A percentile compares a stretch with the other conserved stretches of the same genome.
Evolutionary conservation across 495 filamentous ascomycete genomes (phyloP).

Genomic region (Tuber magnatum): DNA sequence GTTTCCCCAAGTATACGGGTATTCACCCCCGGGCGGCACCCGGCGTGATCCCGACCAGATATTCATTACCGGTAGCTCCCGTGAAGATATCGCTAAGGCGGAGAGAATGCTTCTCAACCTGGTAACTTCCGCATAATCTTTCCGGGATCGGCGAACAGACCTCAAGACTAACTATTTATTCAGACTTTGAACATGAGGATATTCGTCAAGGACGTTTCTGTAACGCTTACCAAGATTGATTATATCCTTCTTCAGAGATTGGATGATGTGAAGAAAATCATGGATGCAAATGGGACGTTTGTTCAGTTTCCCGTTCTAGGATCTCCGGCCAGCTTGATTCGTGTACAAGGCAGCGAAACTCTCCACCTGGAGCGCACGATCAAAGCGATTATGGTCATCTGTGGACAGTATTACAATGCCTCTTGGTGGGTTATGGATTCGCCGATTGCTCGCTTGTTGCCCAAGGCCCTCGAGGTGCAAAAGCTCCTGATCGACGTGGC

Average conservation of each 20-base stretch:
- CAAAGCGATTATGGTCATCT: slow-evolving; percentile 86
- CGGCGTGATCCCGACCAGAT: slow-evolving; percentile 80
- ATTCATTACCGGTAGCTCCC: slow-evolving; percentile 81
- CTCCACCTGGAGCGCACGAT: slow-evolving; percentile 90
- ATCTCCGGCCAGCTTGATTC: slow-evolving; percentile 66
- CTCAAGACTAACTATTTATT: slow-evolving; percentile 27
- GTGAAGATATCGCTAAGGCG: slow-evolving; percentile 70
- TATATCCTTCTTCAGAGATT: slow-evolving; percentile 82
- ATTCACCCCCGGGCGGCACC: slow-evolving; percentile 68
- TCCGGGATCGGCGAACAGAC: not conserved
- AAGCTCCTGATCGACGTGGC: slow-evolving; percentile 92
- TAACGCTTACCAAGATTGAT: slow-evolving; percentile 84
- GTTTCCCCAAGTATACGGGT: slow-evolving; percentile 81
- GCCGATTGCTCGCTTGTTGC: slow-evolving; percentile 59
- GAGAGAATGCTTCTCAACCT: slow-evolving; percentile 83
- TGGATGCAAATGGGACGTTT: slow-evolving; percentile 91
- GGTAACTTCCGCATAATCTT: slow-evolving; percentile 46
- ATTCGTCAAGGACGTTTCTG: slow-evolving; percentile 81
- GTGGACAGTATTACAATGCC: slow-evolving; percentile 94
- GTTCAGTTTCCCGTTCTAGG: slow-evolving; percentile 82
- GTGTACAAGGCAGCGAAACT: slow-evolving; percentile 86
- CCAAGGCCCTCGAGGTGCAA: slow-evolving; percentile 67
- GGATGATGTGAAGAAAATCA: slow-evolving; percentile 95
- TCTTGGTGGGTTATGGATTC: slow-evolving; percentile 83
- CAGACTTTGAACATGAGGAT: slow-evolving; percentile 56